These are phyloP conservation scores for Polychaeton citri DNA, from an alignment of 2,329 filamentous ascomycete genomes.

Conservation along the genomic window DNA sequence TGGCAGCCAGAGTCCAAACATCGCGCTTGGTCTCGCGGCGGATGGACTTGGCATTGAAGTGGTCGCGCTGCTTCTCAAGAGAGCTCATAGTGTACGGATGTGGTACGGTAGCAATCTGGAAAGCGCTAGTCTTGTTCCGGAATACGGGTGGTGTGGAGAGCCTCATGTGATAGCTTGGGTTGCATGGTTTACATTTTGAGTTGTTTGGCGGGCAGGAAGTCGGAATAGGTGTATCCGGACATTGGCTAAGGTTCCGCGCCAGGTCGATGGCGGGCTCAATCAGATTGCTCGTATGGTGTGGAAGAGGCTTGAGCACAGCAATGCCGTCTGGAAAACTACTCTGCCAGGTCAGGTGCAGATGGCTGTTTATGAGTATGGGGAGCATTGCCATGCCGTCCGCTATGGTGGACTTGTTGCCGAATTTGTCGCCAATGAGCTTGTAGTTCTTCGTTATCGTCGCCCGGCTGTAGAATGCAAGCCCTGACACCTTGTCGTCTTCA, in stretches of 20 bases:
- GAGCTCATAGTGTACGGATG: conserved; percentile 77
- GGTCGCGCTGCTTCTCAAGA: conserved; percentile 37
- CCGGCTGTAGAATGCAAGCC: conserved; percentile 66
- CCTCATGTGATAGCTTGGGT: conserved; percentile 48
- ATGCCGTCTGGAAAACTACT: conserved; percentile 65
- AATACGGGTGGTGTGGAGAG: conserved; percentile 56
- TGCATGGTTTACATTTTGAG: conserved; percentile 61
- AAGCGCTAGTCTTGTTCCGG: conserved; percentile 57
- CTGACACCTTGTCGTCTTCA: conserved; percentile 49
- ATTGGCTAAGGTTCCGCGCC: conserved; percentile 62
- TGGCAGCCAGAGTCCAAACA: conserved; percentile 61
- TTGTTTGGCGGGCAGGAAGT: conserved; percentile 74
- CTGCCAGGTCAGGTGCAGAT: conserved; percentile 78
- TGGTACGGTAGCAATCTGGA: conserved; percentile 75
- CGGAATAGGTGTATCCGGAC: conserved; percentile 58
- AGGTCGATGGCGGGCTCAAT: conserved; percentile 58
- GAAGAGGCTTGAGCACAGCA: conserved; percentile 65
- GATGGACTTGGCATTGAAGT: conserved; percentile 28
- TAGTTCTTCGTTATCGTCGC: conserved; percentile 53
- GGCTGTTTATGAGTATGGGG: conserved; percentile 64
- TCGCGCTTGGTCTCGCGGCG: conserved; percentile 56
- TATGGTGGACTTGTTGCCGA: conserved; percentile 39
- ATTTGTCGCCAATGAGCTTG: conserved; percentile 48
- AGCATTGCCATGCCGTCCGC: conserved; percentile 50
- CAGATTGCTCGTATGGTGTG: conserved; percentile 60